Evolutionary conservation across 148 eudicot genomes (phyloP).

Genomic region (Drosera capensis): DNA sequence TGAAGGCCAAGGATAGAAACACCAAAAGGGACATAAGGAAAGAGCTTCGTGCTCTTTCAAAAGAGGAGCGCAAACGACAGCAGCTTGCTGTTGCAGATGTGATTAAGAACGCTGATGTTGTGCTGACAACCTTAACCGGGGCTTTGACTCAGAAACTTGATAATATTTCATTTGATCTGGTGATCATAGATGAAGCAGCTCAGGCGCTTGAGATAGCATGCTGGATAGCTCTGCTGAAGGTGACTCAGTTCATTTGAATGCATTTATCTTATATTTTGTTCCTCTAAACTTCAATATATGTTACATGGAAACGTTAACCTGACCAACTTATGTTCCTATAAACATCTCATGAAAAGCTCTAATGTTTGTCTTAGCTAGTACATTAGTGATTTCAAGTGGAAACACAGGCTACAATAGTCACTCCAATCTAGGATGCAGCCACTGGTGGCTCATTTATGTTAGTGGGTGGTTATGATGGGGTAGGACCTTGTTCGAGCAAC

Average conservation of each 20-base stretch:
- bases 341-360: no score
- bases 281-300: no score
- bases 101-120: conserved; percentile 70
- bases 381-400: no score
- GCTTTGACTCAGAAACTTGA: conserved; percentile 64
- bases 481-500: no score
- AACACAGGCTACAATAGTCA: no score
- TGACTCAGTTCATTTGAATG: conserved; percentile 5
- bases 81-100: conserved; percentile 94
- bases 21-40: conserved; percentile 72
- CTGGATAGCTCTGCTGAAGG: conserved; percentile 97
- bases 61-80: conserved; percentile 94
- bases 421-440: no score
- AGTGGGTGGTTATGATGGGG: no score
- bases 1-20: conserved; percentile 81
- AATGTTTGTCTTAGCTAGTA: no score
- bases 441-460: no score
- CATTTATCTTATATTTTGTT: no score
- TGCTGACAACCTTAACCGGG: conserved; percentile 87
- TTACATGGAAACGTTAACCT: no score
- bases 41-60: conserved; percentile 75
- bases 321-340: no score
- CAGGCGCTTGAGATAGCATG: conserved; percentile 96
- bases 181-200: conserved; percentile 97
- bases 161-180: conserved; percentile 59